A percentile compares a stretch with the other conserved stretches of the same genome.
Conservation (phyloP, 768 basidiomycete species). For the Tulasnella sp. region DNA sequence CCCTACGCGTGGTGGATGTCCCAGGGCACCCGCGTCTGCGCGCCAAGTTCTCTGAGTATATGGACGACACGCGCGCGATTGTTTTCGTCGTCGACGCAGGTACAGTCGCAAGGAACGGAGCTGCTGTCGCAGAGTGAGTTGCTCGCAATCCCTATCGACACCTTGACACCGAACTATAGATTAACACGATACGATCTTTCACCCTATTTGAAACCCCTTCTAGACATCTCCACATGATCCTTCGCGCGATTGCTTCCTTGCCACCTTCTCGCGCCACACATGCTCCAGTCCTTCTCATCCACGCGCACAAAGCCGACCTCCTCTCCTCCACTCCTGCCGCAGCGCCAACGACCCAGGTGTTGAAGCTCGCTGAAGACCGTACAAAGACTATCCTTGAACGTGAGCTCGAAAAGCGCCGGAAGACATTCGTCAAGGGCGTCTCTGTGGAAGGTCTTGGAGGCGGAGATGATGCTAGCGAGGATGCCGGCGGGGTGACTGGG, state of each 20-base stretch:
- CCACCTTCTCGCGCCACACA: slow-evolving; percentile 51
- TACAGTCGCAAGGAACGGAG: slow-evolving; percentile 63
- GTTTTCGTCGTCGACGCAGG: slow-evolving; percentile 75
- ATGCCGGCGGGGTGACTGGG: slow-evolving; percentile 51
- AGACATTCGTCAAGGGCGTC: slow-evolving; percentile 34
- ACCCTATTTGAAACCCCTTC: no score
- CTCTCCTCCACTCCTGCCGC: slow-evolving; percentile 35
- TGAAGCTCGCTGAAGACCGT: slow-evolving; percentile 37
- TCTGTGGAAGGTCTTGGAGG: slow-evolving; percentile 60
- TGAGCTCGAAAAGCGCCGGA: slow-evolving; percentile 67
- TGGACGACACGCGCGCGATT: slow-evolving; percentile 51
- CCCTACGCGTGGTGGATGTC: slow-evolving; percentile 45
- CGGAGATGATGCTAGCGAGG: slow-evolving; percentile 26
- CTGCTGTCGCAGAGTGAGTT: slow-evolving; percentile 70
- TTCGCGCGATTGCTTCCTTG: slow-evolving; percentile 59
- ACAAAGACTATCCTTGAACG: slow-evolving; percentile 72
- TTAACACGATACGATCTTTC: not conserved
- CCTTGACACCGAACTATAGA: no score
- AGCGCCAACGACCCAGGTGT: slow-evolving; percentile 28
- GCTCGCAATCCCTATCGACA: no score
- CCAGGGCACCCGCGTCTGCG: slow-evolving; percentile 80
- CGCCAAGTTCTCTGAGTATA: slow-evolving; percentile 57
- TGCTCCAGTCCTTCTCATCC: slow-evolving; percentile 47
- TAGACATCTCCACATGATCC: slow-evolving; percentile 63
- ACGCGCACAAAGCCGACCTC: slow-evolving; percentile 71